Evolutionary conservation across 2,329 filamentous ascomycete genomes (phyloP).

Genomic region (Gremmenia infestans): DNA sequence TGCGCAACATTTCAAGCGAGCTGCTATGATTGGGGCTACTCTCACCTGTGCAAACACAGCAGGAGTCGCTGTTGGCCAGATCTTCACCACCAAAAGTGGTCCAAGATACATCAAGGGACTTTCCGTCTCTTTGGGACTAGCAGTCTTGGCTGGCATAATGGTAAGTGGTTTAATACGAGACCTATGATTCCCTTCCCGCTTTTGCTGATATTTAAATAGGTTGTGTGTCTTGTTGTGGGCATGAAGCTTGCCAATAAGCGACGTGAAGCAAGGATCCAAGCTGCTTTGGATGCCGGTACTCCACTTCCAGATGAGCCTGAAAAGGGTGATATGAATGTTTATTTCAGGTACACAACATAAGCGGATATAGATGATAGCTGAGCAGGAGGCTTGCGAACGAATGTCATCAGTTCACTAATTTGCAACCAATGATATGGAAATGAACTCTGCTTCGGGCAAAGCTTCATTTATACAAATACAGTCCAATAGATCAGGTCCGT

Average conservation of each 20-base stretch:
- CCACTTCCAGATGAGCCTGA: constrained; percentile 8
- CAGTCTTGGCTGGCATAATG: constrained; percentile 3
- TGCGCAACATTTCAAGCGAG: constrained; percentile 41
- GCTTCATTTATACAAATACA: too few relatives aligned
- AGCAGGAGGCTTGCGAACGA: too few relatives aligned
- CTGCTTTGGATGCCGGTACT: constrained; percentile 2
- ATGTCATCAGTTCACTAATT: too few relatives aligned
- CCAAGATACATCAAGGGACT: constrained; percentile 12
- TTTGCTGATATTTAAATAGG: not conserved
- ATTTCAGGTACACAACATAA: constrained; percentile 5
- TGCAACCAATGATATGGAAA: too few relatives aligned
- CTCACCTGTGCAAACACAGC: constrained; percentile 41
- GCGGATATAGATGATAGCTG: not conserved
- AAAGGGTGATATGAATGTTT: constrained; percentile 10
- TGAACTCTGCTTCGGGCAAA: too few relatives aligned
- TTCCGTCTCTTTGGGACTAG: constrained; percentile 2
- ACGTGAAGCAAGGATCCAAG: constrained; percentile 4
- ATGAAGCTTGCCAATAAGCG: constrained; percentile 6
- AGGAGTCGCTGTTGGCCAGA: constrained; percentile 31
- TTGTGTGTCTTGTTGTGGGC: not conserved
- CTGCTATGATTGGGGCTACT: constrained; percentile 41
- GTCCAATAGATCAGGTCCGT: too few relatives aligned
- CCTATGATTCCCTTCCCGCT: too few relatives aligned
- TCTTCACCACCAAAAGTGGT: constrained; percentile 3
- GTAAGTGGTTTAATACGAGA: not conserved